A percentile compares a stretch with the other conserved stretches of the same genome.
Evolutionary conservation across 2,329 filamentous ascomycete genomes (phyloP).

Genomic region (Acarospora socialis): DNA sequence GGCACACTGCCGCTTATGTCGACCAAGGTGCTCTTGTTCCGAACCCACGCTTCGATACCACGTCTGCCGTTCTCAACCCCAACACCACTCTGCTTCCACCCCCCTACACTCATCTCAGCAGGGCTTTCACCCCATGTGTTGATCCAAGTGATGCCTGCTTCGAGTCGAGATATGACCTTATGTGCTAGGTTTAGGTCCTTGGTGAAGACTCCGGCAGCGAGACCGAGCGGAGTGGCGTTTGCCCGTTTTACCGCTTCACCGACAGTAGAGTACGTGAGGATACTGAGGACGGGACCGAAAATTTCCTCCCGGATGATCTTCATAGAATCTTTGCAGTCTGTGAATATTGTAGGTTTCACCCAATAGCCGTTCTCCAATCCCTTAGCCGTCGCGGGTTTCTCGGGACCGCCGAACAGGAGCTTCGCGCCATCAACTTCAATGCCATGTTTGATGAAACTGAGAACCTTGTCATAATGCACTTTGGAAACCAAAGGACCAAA

Average conservation of each 20-base stretch:
- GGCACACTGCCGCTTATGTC: conserved; percentile 60
- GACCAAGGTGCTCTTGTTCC: conserved; percentile 77
- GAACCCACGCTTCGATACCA: conserved; percentile 68
- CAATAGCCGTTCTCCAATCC: conserved; percentile 56
- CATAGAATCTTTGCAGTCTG: conserved; percentile 73
- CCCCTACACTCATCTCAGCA: conserved; percentile 82
- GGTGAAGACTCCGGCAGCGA: conserved; percentile 75
- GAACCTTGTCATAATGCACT: conserved; percentile 61
- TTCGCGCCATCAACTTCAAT: conserved; percentile 58
- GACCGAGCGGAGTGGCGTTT: conserved; percentile 62
- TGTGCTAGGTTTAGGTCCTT: conserved; percentile 62
- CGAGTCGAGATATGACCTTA: conserved; percentile 51
- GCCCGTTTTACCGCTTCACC: conserved; percentile 58
- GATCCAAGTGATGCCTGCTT: conserved; percentile 83
- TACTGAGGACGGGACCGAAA: conserved; percentile 75
- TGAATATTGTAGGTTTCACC: conserved; percentile 73
- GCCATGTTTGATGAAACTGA: conserved; percentile 62
- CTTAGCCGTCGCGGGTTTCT: conserved; percentile 40
- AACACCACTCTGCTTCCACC: conserved; percentile 82
- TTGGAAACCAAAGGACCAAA: conserved; percentile 71
- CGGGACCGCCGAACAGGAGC: conserved; percentile 56
- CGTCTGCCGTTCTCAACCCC: conserved; percentile 74
- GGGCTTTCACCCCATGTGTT: conserved; percentile 90
- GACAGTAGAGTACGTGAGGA: conserved; percentile 57
- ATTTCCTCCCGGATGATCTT: conserved; percentile 69